Conservation (phyloP, 176 grass and related monocot genomes). For the Canna indica region DNA sequence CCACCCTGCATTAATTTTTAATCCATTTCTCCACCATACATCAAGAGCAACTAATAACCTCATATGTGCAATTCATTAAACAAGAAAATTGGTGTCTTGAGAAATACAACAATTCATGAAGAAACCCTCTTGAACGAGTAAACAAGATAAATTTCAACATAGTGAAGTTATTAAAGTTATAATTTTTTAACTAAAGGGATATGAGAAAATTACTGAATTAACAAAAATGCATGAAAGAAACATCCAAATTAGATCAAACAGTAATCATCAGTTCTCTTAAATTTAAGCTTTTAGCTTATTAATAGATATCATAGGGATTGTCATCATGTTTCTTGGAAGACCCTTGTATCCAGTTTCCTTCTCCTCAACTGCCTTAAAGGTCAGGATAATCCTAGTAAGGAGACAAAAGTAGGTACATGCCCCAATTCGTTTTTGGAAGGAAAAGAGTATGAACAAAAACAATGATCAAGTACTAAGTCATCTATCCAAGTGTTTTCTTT, state of each 20-base stretch:
- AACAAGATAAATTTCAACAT: background rate
- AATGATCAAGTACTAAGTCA: background rate
- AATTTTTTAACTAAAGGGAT: background rate
- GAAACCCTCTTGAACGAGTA: background rate
- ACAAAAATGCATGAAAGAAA: background rate
- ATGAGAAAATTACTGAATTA: background rate
- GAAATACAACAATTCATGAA: background rate
- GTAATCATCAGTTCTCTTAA: background rate
- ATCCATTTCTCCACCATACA: too few relatives aligned
- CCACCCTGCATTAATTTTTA: too few relatives aligned
- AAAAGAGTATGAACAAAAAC: background rate
- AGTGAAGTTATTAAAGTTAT: background rate
- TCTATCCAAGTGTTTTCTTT: background rate
- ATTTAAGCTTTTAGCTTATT: too few relatives aligned
- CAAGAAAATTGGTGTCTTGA: background rate
- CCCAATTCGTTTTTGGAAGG: too few relatives aligned
- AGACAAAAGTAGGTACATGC: too few relatives aligned
- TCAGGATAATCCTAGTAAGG: background rate
- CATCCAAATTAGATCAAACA: background rate
- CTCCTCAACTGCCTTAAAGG: background rate
- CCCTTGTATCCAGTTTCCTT: too few relatives aligned
- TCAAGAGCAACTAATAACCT: background rate
- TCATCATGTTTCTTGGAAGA: too few relatives aligned
- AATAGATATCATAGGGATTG: too few relatives aligned
- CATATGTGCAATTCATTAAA: background rate